Evolutionary conservation across 1,284 basidiomycete genomes (phyloP).

Genomic region (Sanghuangporus sanghuang): DNA sequence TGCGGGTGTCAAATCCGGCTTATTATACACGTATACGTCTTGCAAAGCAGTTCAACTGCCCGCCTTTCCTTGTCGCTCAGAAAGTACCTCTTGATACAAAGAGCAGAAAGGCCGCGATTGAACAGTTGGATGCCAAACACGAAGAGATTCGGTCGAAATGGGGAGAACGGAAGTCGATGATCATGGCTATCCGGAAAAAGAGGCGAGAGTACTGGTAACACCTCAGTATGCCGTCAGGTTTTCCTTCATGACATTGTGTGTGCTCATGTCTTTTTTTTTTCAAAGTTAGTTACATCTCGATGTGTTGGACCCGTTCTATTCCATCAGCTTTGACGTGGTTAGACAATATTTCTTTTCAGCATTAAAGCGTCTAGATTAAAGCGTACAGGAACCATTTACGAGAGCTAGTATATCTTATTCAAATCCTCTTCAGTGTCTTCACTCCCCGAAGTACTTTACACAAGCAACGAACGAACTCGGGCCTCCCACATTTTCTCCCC

Average conservation of each 20-base stretch:
- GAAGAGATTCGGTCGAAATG: slow-evolving; percentile 28
- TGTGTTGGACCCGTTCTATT: background rate
- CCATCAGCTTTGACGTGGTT: too few relatives aligned
- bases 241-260: background rate
- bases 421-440: too few relatives aligned
- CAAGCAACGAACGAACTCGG: background rate
- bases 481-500: background rate
- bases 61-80: slow-evolving; percentile 31
- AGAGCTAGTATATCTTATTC: too few relatives aligned
- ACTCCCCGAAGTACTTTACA: background rate
- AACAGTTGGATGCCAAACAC: slow-evolving; percentile 27
- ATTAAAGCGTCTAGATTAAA: too few relatives aligned
- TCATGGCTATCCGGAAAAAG: slow-evolving; percentile 30
- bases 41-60: slow-evolving; percentile 34
- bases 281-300: background rate
- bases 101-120: slow-evolving; percentile 24
- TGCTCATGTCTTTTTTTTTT: background rate
- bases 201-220: slow-evolving; percentile 34
- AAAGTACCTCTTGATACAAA: slow-evolving; percentile 28
- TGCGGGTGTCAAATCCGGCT: slow-evolving; percentile 37
- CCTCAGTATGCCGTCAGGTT: background rate
- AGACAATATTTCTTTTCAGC: too few relatives aligned
- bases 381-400: too few relatives aligned
- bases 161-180: slow-evolving; percentile 33
- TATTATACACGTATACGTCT: slow-evolving; percentile 30